phyloP scores from a whole-genome alignment of 228 moss, liverwort and hornwort species.

The Sphagnum fallax region DNA sequence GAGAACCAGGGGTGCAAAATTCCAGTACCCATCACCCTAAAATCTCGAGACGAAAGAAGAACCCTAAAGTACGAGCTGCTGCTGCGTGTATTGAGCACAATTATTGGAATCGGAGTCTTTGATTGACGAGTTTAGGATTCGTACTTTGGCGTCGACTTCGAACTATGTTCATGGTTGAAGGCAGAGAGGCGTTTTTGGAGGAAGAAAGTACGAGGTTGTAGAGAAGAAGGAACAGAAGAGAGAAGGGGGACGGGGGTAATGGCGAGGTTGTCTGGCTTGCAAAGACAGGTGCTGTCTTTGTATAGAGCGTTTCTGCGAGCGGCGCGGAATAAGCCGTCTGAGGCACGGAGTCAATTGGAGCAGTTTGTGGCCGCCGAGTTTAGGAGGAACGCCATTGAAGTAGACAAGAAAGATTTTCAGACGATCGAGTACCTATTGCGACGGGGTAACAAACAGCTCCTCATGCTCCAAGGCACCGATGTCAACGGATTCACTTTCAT shows the following conservation, averaged over 20 bases:
- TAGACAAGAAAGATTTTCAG: slow-evolving; percentile 75
- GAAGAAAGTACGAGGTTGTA: too few relatives aligned
- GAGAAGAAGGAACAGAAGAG: too few relatives aligned
- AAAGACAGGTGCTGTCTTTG: slow-evolving; percentile 81
- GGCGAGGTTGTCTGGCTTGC: slow-evolving; percentile 81
- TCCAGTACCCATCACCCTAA: too few relatives aligned
- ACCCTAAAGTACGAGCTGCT: too few relatives aligned
- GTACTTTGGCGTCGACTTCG: too few relatives aligned
- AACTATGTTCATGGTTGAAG: too few relatives aligned
- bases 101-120: too few relatives aligned
- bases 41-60: too few relatives aligned
- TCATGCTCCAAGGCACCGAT: slow-evolving; percentile 52
- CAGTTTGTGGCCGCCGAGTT: slow-evolving; percentile 65
- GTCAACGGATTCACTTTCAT: slow-evolving; percentile 61
- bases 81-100: too few relatives aligned
- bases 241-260: slow-evolving; percentile 12
- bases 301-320: slow-evolving; percentile 71
- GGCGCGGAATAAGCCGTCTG: slow-evolving; percentile 65
- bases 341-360: slow-evolving; percentile 64
- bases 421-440: slow-evolving; percentile 69
- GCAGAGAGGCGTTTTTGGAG: too few relatives aligned
- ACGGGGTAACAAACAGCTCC: slow-evolving; percentile 80
- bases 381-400: slow-evolving; percentile 45
- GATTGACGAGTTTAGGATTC: too few relatives aligned
- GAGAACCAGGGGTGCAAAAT: too few relatives aligned